Base-by-base conservation (phyloP, 2,329 filamentous ascomycete genomes). In the Harringtonia aguacate region DNA sequence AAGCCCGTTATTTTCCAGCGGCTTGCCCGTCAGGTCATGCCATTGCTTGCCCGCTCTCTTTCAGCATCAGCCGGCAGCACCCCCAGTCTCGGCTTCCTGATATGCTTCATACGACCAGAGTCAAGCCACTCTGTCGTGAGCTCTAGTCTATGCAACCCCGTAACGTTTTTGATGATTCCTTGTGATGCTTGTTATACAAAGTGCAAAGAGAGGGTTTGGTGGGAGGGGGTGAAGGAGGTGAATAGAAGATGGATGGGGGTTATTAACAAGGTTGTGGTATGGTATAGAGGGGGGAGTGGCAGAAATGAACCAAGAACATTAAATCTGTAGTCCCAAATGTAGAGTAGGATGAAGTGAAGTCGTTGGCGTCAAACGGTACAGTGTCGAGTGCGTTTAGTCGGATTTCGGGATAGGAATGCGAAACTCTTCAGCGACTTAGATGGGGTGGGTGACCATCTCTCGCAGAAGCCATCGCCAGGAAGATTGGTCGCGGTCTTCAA, bases 381-480 rank as follows among this genome's bases (percentile, higher is more conserved):
- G 12, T 31, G 12, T 5, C 8, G 13, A 31, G 15, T 8, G 30
- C 14, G 30, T n/a, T 14, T 4, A 8, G 12, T 31, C 22, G 24
- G 14, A 20, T 18, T 21, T 27, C 30, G 10, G 5, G 30, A 8
- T 7, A 5, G 30, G 13, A 33, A 33, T 33, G 30, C 5, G 7
- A 15, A 33, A 13, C 8, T 8, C 5, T 33, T 33, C 7, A 33
- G 12, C 13, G 30, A 33, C 36, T 49, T 39, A 52, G 22, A 46
- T 40, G 2, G 50, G 45, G n/a, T 50, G 43, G 2, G 45, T 47
- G 51, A 81, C 66, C 52, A 75, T 72, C 52, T 80, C 75, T 47
- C 77, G 70, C 46, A 82, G 84, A 39, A 79, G 79, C 88, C 87
- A 94, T 62, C 83, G 76, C 86, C 84, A 88, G 43, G 73, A 69